Conservation (phyloP, 164 flowering plant genomes). For the Vitis vinifera region DNA sequence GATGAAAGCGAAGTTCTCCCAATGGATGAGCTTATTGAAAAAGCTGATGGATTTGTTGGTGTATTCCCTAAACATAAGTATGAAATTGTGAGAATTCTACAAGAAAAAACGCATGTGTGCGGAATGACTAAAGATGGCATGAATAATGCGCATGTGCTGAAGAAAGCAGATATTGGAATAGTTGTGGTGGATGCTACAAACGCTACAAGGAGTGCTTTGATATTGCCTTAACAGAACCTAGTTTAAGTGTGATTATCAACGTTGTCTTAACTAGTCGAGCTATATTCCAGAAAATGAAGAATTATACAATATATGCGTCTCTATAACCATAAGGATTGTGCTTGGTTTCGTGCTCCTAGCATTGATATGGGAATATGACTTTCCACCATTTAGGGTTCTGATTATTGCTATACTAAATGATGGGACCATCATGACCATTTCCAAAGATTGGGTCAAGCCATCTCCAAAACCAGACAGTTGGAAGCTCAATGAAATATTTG, state of each 20-base stretch:
- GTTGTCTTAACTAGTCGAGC: conserved; percentile 88
- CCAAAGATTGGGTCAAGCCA: conserved; percentile 75
- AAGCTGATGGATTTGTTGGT: no score
- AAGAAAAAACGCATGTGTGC: conserved; percentile 51
- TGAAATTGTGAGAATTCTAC: no score
- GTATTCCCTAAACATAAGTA: no score
- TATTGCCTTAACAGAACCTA: conserved; percentile 84
- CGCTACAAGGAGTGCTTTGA: conserved; percentile 92
- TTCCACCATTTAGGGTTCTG: conserved; percentile 93
- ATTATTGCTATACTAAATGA: conserved; percentile 86
- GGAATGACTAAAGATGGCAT: conserved; percentile 98
- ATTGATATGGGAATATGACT: conserved; percentile 86
- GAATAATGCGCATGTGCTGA: conserved; percentile 87
- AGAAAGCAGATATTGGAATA: conserved; percentile 59
- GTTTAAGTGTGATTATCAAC: conserved; percentile 81
- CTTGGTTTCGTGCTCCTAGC: conserved; percentile 82
- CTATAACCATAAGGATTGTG: conserved; percentile 92
- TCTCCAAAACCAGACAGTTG: conserved; percentile 36
- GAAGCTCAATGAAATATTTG: conserved; percentile 84
- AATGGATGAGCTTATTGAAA: no score
- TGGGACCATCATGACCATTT: conserved; percentile 91
- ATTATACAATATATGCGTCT: conserved; percentile 93
- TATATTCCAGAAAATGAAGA: conserved; percentile 93
- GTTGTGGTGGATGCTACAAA: conserved; percentile 66
- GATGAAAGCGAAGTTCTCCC: no score